These are phyloP conservation scores for Candida gorgasii DNA, from an alignment of 805 yeast genomes.

Conservation along the genomic window DNA sequence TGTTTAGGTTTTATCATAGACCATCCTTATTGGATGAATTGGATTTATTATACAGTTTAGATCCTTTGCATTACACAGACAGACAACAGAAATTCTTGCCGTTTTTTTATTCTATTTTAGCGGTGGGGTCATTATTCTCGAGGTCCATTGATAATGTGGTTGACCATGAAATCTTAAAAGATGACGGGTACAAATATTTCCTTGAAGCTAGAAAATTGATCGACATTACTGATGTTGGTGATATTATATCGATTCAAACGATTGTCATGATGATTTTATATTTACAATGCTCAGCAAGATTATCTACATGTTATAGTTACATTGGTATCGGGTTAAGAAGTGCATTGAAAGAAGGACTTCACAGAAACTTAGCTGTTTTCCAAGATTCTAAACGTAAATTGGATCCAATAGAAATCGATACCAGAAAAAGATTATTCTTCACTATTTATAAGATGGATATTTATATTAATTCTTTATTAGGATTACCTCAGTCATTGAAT, in stretches of 20 bases:
- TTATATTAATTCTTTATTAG: constrained; percentile 83
- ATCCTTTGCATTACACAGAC: constrained; percentile 69
- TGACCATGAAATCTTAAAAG: constrained; percentile 49
- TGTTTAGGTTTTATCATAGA: constrained; percentile 82
- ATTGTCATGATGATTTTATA: constrained; percentile 83
- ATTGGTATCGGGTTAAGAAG: constrained; percentile 85
- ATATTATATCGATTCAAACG: constrained; percentile 79
- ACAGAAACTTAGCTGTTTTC: constrained; percentile 59
- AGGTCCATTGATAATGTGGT: constrained; percentile 33
- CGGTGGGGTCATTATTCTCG: constrained; percentile 80
- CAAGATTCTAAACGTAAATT: constrained; percentile 50
- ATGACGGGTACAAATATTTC: constrained; percentile 79
- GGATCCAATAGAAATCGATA: constrained; percentile 79
- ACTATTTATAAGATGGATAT: constrained; percentile 89
- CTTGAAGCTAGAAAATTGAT: constrained; percentile 76
- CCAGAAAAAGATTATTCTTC: constrained; percentile 83
- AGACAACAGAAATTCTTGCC: constrained; percentile 77
- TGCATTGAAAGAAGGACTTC: constrained; percentile 80
- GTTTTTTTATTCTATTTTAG: constrained; percentile 80
- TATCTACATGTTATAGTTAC: constrained; percentile 85
- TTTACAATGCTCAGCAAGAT: constrained; percentile 83
- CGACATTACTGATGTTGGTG: constrained; percentile 83
- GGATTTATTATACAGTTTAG: constrained; percentile 73
- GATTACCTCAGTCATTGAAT: constrained; percentile 74
- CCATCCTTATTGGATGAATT: constrained; percentile 76